Base-by-base conservation (phyloP, 768 basidiomycete genomes). In the Dendrothele bispora region DNA sequence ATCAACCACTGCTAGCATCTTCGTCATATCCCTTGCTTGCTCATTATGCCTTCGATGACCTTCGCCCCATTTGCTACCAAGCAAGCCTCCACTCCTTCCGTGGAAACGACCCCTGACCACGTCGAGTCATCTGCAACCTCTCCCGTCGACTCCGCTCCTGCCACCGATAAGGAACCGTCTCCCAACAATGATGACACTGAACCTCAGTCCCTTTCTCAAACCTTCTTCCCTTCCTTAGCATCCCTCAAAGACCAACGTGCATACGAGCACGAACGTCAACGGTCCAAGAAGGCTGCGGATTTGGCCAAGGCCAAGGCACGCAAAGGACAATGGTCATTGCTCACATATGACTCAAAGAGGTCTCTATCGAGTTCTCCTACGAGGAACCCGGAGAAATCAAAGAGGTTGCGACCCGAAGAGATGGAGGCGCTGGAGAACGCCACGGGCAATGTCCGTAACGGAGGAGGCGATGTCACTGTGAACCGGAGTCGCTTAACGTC, bases 191-290 rank as follows among this genome's bases (percentile, higher is more conserved):
- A 22, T 11, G 45, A 38, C 35, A n/a, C 14, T 26, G 12, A n/a
- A n/a, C n/a, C 35, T 1, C 45, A 4, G 1, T 46, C 45, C 20
- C 34, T 46, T 7, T 46, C 45, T 1, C 28, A n/a, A n/a, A 43
- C 59, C 17, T 46, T 61, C 40, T 29, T 49, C 18, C 39, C 55
- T 11, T 53, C 51, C 6, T 27, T 39, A 41, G 37, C 51, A 24
- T 59, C 59, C 52, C 42, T 62, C 51, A 75, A 73, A 61, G 75
- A 77, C 54, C 48, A 65, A 34, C 73, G 77, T 12, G 73, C 74
- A 7, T 74, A 65, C 57, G 78, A 79, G 61, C 77, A 75, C 54
- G 71, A 74, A 43, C 59, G 78, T 40, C 74, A 79, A 61, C 66
- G 70, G 43, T 55, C 62, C 29, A 77, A 72, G 70, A 71, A 71